These are phyloP conservation scores for Magnusiomyces tetraspermus DNA, from an alignment of 1,139 yeast genomes.

Conservation along the genomic window DNA sequence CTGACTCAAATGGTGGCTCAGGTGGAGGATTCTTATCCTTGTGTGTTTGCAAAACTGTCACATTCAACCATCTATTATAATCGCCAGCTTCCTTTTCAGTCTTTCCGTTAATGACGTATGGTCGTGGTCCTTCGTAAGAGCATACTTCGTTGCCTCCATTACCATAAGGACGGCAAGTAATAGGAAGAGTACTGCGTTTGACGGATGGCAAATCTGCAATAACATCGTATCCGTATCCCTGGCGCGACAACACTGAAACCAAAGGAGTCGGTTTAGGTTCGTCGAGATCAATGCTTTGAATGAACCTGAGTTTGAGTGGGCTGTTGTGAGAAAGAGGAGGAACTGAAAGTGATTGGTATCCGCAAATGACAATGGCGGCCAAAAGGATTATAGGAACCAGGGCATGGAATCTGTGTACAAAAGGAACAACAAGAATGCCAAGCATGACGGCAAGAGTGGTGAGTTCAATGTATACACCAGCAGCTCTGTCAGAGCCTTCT, in stretches of 20 bases:
- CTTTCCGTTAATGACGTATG: slow-evolving; percentile 42
- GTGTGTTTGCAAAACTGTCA: slow-evolving; percentile 44
- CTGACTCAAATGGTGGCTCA: not conserved
- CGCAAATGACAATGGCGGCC: slow-evolving; percentile 33
- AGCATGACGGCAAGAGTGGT: slow-evolving; percentile 36
- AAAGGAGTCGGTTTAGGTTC: slow-evolving; percentile 26
- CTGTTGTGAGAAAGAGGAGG: slow-evolving; percentile 48
- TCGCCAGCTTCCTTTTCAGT: slow-evolving; percentile 24
- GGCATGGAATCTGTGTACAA: slow-evolving; percentile 57
- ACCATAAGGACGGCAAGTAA: slow-evolving; percentile 32
- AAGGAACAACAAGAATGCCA: slow-evolving; percentile 57
- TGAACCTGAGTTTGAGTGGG: slow-evolving; percentile 63
- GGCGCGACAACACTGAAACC: slow-evolving; percentile 46
- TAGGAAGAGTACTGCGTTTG: slow-evolving; percentile 30
- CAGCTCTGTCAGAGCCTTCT: slow-evolving; percentile 45
- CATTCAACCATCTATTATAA: slow-evolving; percentile 38
- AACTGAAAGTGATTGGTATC: slow-evolving; percentile 33
- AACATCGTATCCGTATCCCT: slow-evolving; percentile 37
- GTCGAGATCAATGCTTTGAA: slow-evolving; percentile 47
- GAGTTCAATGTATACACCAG: slow-evolving; percentile 40
- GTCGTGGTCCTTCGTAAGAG: slow-evolving; percentile 44
- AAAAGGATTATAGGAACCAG: slow-evolving; percentile 39
- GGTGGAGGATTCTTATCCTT: slow-evolving; percentile 26
- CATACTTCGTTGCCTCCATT: slow-evolving; percentile 45
- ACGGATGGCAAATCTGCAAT: slow-evolving; percentile 57